Evolutionary conservation across 148 eudicot species (phyloP).

Genomic region (Silene uniflora): DNA sequence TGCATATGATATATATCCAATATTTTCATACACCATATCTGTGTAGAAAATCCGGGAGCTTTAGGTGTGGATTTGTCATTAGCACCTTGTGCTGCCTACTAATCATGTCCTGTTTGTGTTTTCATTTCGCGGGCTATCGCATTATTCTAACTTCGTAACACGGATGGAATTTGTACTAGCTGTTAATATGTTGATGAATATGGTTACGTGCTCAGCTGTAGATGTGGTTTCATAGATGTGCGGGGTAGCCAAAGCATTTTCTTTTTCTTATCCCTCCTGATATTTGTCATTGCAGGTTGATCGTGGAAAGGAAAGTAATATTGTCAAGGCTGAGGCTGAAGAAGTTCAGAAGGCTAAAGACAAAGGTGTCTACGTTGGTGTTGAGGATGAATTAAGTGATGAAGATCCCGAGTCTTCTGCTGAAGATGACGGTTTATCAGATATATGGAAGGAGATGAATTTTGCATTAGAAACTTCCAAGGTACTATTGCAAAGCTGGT

Average conservation of each 20-base stretch:
- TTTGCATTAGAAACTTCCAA: slow-evolving; percentile 71
- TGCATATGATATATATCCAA: background rate
- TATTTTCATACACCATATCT: background rate
- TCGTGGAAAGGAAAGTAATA: slow-evolving; percentile 21
- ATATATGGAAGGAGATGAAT: slow-evolving; percentile 87
- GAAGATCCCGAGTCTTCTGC: slow-evolving; percentile 31
- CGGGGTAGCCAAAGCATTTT: background rate
- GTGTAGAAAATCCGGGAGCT: background rate
- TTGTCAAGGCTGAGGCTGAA: slow-evolving; percentile 25
- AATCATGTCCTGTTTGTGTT: background rate
- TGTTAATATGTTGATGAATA: background rate
- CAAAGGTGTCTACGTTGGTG: slow-evolving; percentile 56
- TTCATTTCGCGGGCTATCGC: background rate
- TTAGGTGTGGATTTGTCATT: background rate
- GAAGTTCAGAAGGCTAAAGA: slow-evolving; percentile 35
- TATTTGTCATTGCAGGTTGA: slow-evolving; percentile 30
- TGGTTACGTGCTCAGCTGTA: background rate
- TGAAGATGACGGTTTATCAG: slow-evolving; percentile 54
- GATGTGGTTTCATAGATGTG: background rate
- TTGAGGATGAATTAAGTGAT: slow-evolving; percentile 45
- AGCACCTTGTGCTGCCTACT: background rate
- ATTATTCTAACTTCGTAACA: background rate
- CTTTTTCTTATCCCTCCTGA: background rate
- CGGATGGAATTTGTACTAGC: background rate
- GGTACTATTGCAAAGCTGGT: slow-evolving; percentile 35